A percentile compares a stretch with the other conserved stretches of the same genome.
Conservation (phyloP, 2,329 filamentous ascomycete species). For the Trichoderma koningiopsis region DNA sequence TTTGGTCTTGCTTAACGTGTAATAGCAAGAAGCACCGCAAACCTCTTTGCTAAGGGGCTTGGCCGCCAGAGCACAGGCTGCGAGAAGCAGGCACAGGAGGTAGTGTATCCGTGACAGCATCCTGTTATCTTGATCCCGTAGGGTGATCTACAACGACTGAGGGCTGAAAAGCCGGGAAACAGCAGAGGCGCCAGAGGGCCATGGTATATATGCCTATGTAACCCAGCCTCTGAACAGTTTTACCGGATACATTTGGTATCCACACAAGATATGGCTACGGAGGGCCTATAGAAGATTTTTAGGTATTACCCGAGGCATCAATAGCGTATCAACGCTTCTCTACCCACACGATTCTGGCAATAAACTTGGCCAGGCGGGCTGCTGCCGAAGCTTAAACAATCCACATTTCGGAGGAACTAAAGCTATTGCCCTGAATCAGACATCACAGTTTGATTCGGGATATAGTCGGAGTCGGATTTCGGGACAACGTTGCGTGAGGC, state of each 20-base stretch:
- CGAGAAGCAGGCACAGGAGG: conserved; percentile 22
- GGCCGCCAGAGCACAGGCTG: conserved; percentile 23
- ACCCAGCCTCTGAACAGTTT: neutral
- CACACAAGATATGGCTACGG: neutral
- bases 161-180: neutral
- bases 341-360: conserved; percentile 8
- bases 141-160: neutral
- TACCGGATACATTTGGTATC: neutral
- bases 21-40: conserved; percentile 31
- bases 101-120: conserved; percentile 20
- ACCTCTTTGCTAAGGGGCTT: conserved; percentile 30
- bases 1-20: conserved; percentile 28
- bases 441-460: neutral
- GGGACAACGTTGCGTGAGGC: conserved; percentile 20
- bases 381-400: conserved; percentile 3
- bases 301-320: conserved; percentile 1
- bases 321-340: neutral
- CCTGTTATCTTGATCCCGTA: neutral
- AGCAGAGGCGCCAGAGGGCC: neutral
- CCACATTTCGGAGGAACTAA: conserved; percentile 19
- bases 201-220: neutral
- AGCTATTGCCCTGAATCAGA: neutral
- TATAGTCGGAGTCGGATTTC: conserved; percentile 20
- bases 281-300: neutral
- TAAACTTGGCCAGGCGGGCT: conserved; percentile 8